phyloP scores from a whole-genome alignment of 768 basidiomycete species.

The Russula griseocarnosa region DNA sequence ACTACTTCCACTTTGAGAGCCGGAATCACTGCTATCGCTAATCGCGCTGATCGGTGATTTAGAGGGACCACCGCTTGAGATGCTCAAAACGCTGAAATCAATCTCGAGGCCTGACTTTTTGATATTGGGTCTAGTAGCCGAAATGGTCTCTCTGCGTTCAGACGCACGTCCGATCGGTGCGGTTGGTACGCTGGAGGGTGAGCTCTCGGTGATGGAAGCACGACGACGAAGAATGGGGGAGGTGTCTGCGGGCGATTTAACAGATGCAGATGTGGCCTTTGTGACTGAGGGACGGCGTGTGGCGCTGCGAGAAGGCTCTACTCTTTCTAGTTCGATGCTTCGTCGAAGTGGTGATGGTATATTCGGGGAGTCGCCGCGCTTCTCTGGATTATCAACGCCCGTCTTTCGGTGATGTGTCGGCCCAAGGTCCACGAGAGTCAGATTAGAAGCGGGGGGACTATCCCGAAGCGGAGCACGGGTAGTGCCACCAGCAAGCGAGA shows the following conservation, averaged over 20 bases:
- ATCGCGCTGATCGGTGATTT: constrained; percentile 43
- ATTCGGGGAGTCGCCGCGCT: constrained; percentile 51
- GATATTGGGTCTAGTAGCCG: constrained; percentile 23
- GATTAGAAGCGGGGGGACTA: constrained; percentile 45
- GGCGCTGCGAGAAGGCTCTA: constrained; percentile 45
- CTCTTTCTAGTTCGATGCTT: constrained; percentile 51
- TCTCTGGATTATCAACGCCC: constrained; percentile 42
- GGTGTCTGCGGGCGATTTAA: constrained; percentile 36
- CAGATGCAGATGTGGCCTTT: constrained; percentile 34
- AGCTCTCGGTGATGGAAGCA: constrained; percentile 26
- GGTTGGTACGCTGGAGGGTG: constrained; percentile 3
- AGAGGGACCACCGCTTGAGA: constrained; percentile 33
- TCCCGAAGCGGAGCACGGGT: constrained; percentile 41
- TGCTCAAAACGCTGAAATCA: constrained; percentile 39
- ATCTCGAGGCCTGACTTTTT: constrained; percentile 36
- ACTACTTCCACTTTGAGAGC: constrained; percentile 48
- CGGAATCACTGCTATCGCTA: constrained; percentile 51
- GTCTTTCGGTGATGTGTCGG: constrained; percentile 48
- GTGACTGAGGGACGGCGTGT: constrained; percentile 47
- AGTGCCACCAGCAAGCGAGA: constrained; percentile 39
- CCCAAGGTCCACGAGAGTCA: constrained; percentile 45
- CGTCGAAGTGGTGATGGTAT: constrained; percentile 60
- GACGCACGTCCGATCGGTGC: constrained; percentile 14
- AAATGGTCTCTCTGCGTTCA: constrained; percentile 29
- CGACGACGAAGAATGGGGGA: constrained; percentile 27